These are phyloP conservation scores for Sugiyamaella americana DNA, from an alignment of 805 yeast species.

Conservation along the genomic window DNA sequence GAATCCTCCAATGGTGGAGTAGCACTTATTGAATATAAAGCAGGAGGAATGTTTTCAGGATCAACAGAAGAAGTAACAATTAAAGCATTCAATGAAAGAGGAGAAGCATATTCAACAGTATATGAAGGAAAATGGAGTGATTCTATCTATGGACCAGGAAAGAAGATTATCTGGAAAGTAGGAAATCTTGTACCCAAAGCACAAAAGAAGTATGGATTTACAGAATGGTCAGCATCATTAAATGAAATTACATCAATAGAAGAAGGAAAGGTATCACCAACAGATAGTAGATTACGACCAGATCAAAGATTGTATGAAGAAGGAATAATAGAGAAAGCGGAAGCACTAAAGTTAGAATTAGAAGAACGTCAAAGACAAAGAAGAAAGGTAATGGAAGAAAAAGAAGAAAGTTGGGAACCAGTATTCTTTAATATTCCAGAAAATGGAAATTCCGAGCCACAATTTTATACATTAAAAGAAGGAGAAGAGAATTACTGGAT, in stretches of 20 bases:
- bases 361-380: constrained; percentile 80
- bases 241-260: constrained; percentile 76
- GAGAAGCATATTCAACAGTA: constrained; percentile 18
- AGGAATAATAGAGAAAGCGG: constrained; percentile 68
- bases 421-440: constrained; percentile 52
- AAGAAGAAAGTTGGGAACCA: constrained; percentile 46
- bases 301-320: constrained; percentile 70
- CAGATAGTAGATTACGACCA: constrained; percentile 87
- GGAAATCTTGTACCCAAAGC: constrained; percentile 57
- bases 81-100: constrained; percentile 32
- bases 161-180: constrained; percentile 57
- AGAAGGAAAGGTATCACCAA: constrained; percentile 58
- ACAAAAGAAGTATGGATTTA: constrained; percentile 73
- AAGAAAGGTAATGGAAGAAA: constrained; percentile 51
- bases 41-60: constrained; percentile 79
- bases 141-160: constrained; percentile 37
- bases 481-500: constrained; percentile 71
- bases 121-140: constrained; percentile 81
- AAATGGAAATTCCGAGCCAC: constrained; percentile 26
- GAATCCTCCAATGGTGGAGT: constrained; percentile 61
- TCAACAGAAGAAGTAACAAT: constrained; percentile 59
- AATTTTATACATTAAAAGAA: constrained; percentile 48
- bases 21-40: constrained; percentile 68
- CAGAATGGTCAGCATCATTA: constrained; percentile 72
- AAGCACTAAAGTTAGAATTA: constrained; percentile 53